Evolutionary conservation across 2,329 filamentous ascomycete genomes (phyloP), one percentile per base, ranked within the genome.

Genomic region (Beauveria rudraprayagi): DNA sequence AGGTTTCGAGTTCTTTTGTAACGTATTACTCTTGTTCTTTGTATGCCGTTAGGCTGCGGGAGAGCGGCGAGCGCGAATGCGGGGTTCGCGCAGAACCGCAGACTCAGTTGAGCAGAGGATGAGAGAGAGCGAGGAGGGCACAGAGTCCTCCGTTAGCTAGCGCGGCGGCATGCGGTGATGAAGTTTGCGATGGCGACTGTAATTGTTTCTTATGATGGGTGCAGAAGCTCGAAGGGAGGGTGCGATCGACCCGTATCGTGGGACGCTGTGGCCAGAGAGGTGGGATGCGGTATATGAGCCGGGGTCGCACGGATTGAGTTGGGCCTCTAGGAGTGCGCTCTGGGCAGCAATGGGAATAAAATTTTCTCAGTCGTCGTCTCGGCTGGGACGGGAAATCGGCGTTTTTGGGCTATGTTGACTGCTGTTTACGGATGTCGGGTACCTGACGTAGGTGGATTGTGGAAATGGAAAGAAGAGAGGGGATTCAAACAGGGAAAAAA

Each of bases 41-140:
- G 8, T 34, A 24, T 30, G n/a, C 41, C 41, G 57, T 46, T 46
- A 28, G 47, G 43, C 41, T 37, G 48, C 40, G 34, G n/a, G 34
- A 37, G 43, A 50, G 19, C 17, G 16, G 28, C 55, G 28, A 40
- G 10, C 34, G n/a, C n/a, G 34, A 30, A 53, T 24, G 57, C 28
- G 48, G 30, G 57, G 57, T 52, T 24, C 3, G 7, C 50, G 17
- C 30, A 51, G 30, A 41, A 46, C 26, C 47, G 24, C 34, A 30
- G 40, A 8, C n/a, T n/a, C 10, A 22, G 6, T 52, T 19, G 47
- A 16, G 44, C 6, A n/a, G 19, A 34, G 48, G 26, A 14, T 6
- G 48, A 65, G 65, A 37, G 53, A 50, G 30, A 28, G 48, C 14
- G 41, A 22, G 60, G 53, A 56, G 60, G 60, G 46, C 37, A 52